Evolutionary conservation across 1,139 yeast genomes (phyloP), one percentile per base, ranked within the genome.

Genomic region (Pichia sp.): DNA sequence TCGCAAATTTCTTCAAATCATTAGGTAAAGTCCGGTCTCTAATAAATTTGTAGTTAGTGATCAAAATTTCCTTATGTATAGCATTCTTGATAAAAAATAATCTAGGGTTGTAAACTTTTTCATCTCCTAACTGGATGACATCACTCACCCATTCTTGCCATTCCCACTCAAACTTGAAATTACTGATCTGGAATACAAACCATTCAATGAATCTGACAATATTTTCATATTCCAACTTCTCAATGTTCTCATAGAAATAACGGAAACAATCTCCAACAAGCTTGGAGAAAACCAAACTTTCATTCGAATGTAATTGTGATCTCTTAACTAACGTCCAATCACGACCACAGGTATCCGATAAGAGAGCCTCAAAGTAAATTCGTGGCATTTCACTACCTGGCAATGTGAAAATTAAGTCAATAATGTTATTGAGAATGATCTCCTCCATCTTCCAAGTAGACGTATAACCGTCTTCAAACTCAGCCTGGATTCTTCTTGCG

Each of bases 81-180:
- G 92, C 77, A 71, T 90, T 90, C 62, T 79, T 81, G 58, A 93
- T 83, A 61, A 93, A 87, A 51, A 79, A 82, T 60, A 81, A 78
- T 62, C 82, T 84, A 15, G 97, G 97, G 67, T 89, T 93, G 63
- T 79, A 80, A 42, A 70, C 68, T 52, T 76, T 57, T 5, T 64
- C 67, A 5, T 74, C 70, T 47, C 73, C 67, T 50, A 68, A 68
- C 32, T 70, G 67, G 0, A 85, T 77, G 64, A 84, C 87, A 1
- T 70, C 71, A 43, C 47, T 54, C 47, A 80, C 82, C 99, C 99
- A 95, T 70, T 92, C 99, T 61, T 82, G 85, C 99, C 99, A 93
- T 67, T 90, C 90, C 99, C 99, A 95, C 47, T 93, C 88, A 71
- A 90, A 95, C 58, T 88, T 92, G 70, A 93, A 95, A 69, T 93